Evolutionary conservation across 768 basidiomycete species (phyloP), one percentile per base, ranked within the genome.

Genomic region (Leucosporidium scottii): DNA sequence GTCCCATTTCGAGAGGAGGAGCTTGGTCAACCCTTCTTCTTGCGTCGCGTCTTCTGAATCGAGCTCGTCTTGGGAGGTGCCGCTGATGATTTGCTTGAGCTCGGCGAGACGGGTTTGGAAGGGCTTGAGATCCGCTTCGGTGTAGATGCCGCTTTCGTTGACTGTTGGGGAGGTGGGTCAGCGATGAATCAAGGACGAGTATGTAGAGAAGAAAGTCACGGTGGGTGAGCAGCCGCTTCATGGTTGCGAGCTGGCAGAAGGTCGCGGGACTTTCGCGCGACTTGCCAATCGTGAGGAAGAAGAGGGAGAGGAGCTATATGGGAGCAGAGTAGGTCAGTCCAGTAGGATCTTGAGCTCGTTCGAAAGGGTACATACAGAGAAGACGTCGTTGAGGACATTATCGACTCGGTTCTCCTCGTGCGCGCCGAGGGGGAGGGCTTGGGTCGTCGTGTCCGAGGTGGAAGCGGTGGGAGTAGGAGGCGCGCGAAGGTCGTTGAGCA

Each of bases 281-380:
- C 81, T 93, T 93, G 53, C 96, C 96, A 69, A 99, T 93, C 48
- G 93, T 96, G 74, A 99, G 86, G 82, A 93, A 99, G 83, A 96
- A 97, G 72, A 99, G 84, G 20, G 92, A 94, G 54, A 99, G 84
- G 59, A 99, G 83, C 62, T 71, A 62, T 48, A 15, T 36, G 1
- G 30, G 44, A 31, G 30, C 20, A 20, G 7, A 9, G 31, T 58
- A 23, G 50, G 63, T n/a, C n/a, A n/a, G n/a, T n/a, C n/a, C n/a
- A n/a, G n/a, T n/a, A n/a, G n/a, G n/a, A n/a, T n/a, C n/a, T n/a
- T n/a, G n/a, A n/a, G n/a, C n/a, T n/a, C n/a, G n/a, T n/a, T 85
- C 87, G 21, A 10, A 23, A 27, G 25, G 47, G 6, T 36, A 44
- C 68, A 15, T 20, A 66, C 69, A 60, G 75, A 74, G 81, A 98